phyloP scores from a whole-genome alignment of 345 rosid species.

The Syzygium aqueum region DNA sequence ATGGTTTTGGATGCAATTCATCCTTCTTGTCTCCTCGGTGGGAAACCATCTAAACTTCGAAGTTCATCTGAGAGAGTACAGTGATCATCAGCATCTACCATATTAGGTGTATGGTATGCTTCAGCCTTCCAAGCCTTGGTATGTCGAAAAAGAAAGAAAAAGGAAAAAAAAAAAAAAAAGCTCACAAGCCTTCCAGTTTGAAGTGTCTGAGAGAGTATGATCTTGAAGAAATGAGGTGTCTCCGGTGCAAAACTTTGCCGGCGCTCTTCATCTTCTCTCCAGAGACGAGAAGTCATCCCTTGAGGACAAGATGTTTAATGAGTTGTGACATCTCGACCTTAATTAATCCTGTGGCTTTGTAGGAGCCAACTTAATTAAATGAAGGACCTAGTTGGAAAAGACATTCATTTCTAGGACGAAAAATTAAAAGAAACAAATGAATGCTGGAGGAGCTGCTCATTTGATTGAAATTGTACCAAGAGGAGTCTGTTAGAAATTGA shows the following conservation, averaged over 20 bases:
- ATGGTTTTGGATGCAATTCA: neutral
- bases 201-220: no score
- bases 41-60: neutral
- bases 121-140: no score
- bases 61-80: neutral
- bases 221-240: no score
- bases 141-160: no score
- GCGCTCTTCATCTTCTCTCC: neutral
- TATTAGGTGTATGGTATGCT: no score
- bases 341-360: neutral
- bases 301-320: neutral
- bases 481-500: no score
- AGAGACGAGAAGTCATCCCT: neutral
- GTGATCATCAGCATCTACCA: no score
- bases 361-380: neutral
- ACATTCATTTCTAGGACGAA: neutral
- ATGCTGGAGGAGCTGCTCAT: no score
- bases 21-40: neutral
- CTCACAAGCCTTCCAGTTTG: no score
- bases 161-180: no score
- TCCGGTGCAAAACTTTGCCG: neutral
- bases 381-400: neutral
- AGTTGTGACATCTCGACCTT: neutral
- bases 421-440: no score
- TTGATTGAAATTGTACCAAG: no score